Evolutionary conservation across 495 filamentous ascomycete genomes (phyloP).

Genomic region (Xanthoparmelia taractica): DNA sequence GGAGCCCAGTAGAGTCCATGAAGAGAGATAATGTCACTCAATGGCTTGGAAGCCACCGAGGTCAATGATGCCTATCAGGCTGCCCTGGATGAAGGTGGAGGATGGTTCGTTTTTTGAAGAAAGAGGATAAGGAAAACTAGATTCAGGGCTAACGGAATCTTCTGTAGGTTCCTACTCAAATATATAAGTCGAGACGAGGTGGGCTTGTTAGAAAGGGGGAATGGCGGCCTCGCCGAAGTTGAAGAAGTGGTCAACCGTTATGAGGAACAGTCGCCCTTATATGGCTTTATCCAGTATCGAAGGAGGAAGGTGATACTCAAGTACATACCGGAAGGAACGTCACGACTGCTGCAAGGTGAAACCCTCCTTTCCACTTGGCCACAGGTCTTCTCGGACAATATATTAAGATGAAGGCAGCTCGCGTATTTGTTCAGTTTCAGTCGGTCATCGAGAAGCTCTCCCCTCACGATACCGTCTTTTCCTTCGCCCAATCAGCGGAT

Average conservation of each 20-base stretch:
- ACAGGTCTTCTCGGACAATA: conserved; percentile 1
- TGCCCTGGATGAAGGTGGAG: conserved; percentile 74
- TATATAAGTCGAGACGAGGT: conserved; percentile 87
- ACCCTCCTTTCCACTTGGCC: conserved; percentile 6
- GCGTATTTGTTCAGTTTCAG: conserved; percentile 89
- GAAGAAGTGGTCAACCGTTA: conserved; percentile 69
- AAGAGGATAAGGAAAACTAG: neutral
- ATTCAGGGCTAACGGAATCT: conserved; percentile 13
- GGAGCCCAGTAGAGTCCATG: conserved; percentile 20
- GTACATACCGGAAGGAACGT: conserved; percentile 83
- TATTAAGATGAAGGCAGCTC: conserved; percentile 49
- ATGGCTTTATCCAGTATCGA: conserved; percentile 84
- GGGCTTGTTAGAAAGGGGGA: conserved; percentile 67
- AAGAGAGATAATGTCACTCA: conserved; percentile 72
- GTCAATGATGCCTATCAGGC: conserved; percentile 79
- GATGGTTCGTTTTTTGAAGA: conserved; percentile 62
- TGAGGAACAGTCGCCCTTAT: conserved; percentile 76
- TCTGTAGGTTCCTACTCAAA: conserved; percentile 80
- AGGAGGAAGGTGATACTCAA: conserved; percentile 86
- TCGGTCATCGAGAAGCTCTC: conserved; percentile 77
- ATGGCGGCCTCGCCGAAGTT: conserved; percentile 76
- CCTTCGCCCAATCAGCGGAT: conserved; percentile 63
- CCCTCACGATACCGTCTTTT: conserved; percentile 77
- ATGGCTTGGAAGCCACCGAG: conserved; percentile 79
- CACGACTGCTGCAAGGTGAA: conserved; percentile 82